These are phyloP conservation scores for Pittosporum tobira DNA, from an alignment of 129 eudicot genomes.

Conservation along the genomic window DNA sequence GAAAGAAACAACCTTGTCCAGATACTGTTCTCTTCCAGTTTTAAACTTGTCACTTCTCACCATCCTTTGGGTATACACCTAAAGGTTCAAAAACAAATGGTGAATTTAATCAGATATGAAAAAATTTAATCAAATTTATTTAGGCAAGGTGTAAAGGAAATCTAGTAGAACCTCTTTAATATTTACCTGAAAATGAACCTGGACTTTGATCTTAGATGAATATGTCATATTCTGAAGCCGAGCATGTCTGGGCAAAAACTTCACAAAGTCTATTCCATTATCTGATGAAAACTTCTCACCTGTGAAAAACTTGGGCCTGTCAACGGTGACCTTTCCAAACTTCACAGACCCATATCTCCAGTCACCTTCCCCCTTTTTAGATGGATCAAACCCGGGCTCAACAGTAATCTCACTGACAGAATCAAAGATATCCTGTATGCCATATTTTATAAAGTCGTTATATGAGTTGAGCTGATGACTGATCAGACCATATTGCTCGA, in stretches of 20 bases:
- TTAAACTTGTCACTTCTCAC: constrained; percentile 46
- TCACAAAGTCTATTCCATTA: constrained; percentile 36
- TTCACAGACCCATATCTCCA: constrained; percentile 54
- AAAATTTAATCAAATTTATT: not conserved
- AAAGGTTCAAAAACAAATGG: constrained; percentile 7
- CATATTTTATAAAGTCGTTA: constrained; percentile 54
- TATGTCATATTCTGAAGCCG: constrained; percentile 96
- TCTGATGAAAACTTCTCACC: constrained; percentile 56
- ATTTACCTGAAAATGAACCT: constrained; percentile 54
- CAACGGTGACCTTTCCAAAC: constrained; percentile 69
- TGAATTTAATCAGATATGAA: not conserved
- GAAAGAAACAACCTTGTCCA: constrained; percentile 29
- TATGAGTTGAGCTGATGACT: constrained; percentile 85
- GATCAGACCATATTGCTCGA: constrained; percentile 56
- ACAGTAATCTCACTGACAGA: constrained; percentile 60
- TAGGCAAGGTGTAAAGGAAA: not conserved
- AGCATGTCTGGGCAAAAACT: constrained; percentile 70
- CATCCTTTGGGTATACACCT: constrained; percentile 53
- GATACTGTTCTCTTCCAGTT: constrained; percentile 36
- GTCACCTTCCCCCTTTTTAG: constrained; percentile 53
- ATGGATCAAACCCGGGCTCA: constrained; percentile 62
- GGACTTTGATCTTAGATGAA: constrained; percentile 65
- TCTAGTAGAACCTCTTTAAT: not conserved
- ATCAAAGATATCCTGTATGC: constrained; percentile 63
- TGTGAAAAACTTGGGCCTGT: constrained; percentile 61